These are phyloP conservation scores for Telopea speciosissima DNA, from an alignment of 177 flowering plant species.

Conservation along the genomic window DNA sequence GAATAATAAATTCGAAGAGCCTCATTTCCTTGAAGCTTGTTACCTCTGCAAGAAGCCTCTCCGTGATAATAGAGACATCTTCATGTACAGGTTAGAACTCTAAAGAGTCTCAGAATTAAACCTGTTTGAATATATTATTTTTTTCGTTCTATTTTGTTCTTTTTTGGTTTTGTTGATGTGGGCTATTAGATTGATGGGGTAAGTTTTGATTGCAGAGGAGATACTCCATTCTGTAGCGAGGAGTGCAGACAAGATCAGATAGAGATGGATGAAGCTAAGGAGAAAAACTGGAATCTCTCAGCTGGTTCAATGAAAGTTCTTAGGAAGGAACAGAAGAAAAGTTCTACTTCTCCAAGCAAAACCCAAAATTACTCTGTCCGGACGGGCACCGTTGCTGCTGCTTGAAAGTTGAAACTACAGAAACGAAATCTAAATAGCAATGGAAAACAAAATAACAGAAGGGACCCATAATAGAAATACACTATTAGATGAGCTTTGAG, in stretches of 20 bases:
- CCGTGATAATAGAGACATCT: slow-evolving; percentile 39
- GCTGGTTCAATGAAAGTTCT: slow-evolving; percentile 8
- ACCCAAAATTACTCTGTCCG: neutral
- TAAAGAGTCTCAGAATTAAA: no score
- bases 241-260: slow-evolving; percentile 68
- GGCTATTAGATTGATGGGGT: no score
- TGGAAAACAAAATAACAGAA: neutral
- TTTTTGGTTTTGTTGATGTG: no score
- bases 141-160: no score
- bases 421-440: neutral
- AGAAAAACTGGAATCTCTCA: slow-evolving; percentile 29
- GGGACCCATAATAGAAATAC: no score
- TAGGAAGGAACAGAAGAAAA: slow-evolving; percentile 24
- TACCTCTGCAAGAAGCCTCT: slow-evolving; percentile 41
- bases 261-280: slow-evolving; percentile 43
- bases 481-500: no score
- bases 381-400: slow-evolving; percentile 7
- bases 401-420: neutral
- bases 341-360: slow-evolving; percentile 6
- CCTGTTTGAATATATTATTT: no score
- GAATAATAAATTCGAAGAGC: slow-evolving; percentile 18
- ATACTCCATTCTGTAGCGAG: slow-evolving; percentile 57
- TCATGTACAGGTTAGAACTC: slow-evolving; percentile 50
- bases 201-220: slow-evolving; percentile 39
- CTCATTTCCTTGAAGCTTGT: slow-evolving; percentile 42